A percentile compares a stretch with the other conserved stretches of the same genome.
phyloP scores from a whole-genome alignment of 164 flowering plant genomes.

The Platanus orientalis region DNA sequence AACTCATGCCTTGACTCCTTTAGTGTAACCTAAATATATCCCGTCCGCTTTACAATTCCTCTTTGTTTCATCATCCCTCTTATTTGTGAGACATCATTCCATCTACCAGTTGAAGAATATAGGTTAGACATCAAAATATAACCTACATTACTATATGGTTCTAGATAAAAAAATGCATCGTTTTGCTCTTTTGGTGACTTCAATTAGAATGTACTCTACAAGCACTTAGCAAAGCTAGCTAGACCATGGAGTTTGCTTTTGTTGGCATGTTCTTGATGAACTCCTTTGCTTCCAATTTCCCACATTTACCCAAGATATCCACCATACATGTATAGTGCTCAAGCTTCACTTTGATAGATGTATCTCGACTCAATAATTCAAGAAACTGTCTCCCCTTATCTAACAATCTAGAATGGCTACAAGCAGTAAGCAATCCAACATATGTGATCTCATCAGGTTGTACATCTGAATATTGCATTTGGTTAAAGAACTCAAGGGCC shows the following conservation, averaged over 20 bases:
- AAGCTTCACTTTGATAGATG: conserved; percentile 2
- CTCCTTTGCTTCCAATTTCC: conserved; percentile 17
- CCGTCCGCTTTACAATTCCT: conserved; percentile 18
- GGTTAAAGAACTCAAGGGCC: conserved; percentile 11
- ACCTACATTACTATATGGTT: conserved; percentile 14
- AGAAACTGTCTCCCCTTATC: conserved; percentile 9
- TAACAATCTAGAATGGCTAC: conserved; percentile 18
- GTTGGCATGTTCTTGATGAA: conserved; percentile 13
- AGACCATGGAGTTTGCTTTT: conserved; percentile 9
- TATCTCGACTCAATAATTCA: conserved; percentile 4
- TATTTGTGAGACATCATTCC: conserved; percentile 20
- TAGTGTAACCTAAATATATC: conserved; percentile 16
- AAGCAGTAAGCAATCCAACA: conserved; percentile 17
- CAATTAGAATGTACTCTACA: conserved; percentile 16
- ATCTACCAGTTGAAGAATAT: conserved; percentile 15
- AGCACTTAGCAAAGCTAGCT: no score
- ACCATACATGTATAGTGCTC: no score
- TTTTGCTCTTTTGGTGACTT: conserved; percentile 6
- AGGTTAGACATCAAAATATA: conserved; percentile 17
- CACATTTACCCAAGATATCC: conserved; percentile 18
- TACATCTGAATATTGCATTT: background rate
- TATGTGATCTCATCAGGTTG: conserved; percentile 13
- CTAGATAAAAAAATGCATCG: conserved; percentile 5
- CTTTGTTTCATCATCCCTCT: conserved; percentile 16
- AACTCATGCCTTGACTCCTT: conserved; percentile 10